These are phyloP conservation scores for Cercophora sp. DNA, from an alignment of 495 filamentous ascomycete species.

Conservation along the genomic window DNA sequence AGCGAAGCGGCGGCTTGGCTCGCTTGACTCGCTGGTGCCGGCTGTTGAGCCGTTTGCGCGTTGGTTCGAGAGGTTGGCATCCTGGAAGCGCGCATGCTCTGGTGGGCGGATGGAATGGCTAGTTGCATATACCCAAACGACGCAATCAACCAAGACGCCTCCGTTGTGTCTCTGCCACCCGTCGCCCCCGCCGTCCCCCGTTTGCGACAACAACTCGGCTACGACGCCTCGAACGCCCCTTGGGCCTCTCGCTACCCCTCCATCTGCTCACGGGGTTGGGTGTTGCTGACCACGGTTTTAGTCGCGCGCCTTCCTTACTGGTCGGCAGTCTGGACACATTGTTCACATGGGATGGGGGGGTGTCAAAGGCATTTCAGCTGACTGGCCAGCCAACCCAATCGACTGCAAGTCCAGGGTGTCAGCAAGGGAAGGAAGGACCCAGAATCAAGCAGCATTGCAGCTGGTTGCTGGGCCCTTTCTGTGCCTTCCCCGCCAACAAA, in stretches of 20 bases:
- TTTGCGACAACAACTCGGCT: background rate
- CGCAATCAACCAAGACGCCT: background rate
- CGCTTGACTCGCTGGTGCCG: background rate
- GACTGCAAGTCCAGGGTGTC: background rate
- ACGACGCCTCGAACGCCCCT: background rate
- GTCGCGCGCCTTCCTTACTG: slow-evolving; percentile 2
- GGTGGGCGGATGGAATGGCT: background rate
- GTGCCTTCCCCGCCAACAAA: no score
- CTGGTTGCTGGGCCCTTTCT: background rate
- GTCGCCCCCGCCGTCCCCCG: background rate
- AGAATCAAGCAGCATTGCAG: background rate
- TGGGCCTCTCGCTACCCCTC: no score
- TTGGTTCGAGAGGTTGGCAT: no score
- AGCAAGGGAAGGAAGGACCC: slow-evolving; percentile 2
- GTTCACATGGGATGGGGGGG: background rate
- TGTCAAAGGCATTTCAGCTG: background rate
- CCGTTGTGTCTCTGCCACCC: no score
- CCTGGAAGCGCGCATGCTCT: background rate
- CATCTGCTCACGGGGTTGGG: slow-evolving; percentile 1
- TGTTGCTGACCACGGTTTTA: background rate
- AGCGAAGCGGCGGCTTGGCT: no score
- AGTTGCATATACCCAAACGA: background rate
- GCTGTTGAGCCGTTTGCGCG: background rate
- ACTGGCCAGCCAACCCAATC: slow-evolving; percentile 2
- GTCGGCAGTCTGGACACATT: slow-evolving; percentile 1